Conservation (phyloP, 805 yeast genomes). For the Saccharomycopsis fodiens region DNA sequence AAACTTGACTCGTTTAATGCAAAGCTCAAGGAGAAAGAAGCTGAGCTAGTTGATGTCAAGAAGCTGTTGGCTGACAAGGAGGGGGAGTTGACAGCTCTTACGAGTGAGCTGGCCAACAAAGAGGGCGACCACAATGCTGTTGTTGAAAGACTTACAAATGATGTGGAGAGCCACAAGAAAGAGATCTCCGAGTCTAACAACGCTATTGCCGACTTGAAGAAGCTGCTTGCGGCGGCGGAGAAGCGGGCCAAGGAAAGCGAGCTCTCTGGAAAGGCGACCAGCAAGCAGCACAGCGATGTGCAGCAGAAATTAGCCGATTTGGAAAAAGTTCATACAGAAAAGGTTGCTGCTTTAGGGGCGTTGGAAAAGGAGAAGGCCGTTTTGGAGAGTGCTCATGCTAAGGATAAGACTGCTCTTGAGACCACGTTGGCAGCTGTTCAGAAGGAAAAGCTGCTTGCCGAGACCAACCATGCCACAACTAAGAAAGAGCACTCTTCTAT, state of each 20-base stretch:
- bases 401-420: not conserved
- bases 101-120: not conserved
- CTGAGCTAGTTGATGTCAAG: not conserved
- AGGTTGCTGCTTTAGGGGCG: no score
- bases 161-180: not conserved
- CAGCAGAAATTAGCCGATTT: no score
- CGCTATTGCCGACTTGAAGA: not conserved
- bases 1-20: slow-evolving; percentile 14
- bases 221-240: not conserved
- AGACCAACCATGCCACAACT: not conserved
- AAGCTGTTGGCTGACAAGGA: not conserved
- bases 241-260: not conserved
- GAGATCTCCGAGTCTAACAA: not conserved
- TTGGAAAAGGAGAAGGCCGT: no score
- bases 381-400: no score
- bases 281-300: no score
- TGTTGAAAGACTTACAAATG: not conserved
- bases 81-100: not conserved
- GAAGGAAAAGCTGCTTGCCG: not conserved
- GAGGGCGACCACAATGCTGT: not conserved
- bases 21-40: slow-evolving; percentile 13
- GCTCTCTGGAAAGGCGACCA: not conserved
- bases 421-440: not conserved
- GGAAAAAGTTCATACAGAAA: no score
- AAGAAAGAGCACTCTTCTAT: not conserved